These are phyloP conservation scores for Wallacemonas rigidus DNA, from an alignment of 208 protist genomes.

Conservation along the genomic window DNA sequence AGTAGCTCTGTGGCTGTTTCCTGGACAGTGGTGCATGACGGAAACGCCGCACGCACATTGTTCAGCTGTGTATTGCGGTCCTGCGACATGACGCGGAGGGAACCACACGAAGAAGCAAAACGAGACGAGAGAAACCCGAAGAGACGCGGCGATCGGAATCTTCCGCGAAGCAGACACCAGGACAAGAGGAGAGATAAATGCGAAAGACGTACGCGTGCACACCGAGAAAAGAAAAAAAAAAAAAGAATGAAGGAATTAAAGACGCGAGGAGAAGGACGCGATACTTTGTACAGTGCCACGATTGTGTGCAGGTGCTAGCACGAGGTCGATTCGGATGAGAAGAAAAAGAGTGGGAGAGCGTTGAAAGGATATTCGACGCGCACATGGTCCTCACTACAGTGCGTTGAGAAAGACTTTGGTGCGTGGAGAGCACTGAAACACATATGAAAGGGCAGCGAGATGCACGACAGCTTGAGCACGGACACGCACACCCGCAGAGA, in stretches of 20 bases:
- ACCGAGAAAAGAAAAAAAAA: constrained; percentile 3
- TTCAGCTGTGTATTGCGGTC: constrained; percentile 41
- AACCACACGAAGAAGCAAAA: not conserved
- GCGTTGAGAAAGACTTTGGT: no score
- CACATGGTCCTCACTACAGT: no score
- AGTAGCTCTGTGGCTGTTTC: constrained; percentile 47
- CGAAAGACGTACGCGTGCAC: no score
- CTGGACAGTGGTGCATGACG: constrained; percentile 38
- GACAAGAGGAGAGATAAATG: no score
- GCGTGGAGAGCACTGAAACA: no score
- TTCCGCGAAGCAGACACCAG: no score
- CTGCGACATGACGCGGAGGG: constrained; percentile 23
- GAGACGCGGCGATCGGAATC: not conserved
- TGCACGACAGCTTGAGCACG: no score
- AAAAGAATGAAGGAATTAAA: constrained; percentile 11
- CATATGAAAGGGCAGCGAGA: no score
- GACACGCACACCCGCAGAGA: no score
- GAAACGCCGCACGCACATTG: constrained; percentile 48
- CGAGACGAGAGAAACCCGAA: constrained; percentile 15
- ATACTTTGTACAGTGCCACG: not conserved
- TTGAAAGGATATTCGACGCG: no score
- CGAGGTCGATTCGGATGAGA: not conserved
- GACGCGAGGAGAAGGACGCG: not conserved
- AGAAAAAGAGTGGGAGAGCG: no score
- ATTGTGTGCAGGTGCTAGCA: not conserved